Conservation (phyloP, 306 rosid species). For the Inga oerstediana region DNA sequence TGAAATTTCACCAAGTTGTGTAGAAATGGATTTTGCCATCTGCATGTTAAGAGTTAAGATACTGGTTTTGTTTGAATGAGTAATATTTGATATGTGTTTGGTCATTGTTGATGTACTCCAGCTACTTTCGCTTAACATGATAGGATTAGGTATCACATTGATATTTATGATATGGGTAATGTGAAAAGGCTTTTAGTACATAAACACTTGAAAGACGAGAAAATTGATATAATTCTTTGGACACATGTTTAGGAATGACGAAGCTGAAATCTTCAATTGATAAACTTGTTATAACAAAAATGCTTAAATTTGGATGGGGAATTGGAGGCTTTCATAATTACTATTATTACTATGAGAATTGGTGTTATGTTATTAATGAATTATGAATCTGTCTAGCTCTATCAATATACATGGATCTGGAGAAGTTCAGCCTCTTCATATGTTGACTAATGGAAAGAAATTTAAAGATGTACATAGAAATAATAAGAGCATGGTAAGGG, state of each 20-base stretch:
- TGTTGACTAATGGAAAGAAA: background rate
- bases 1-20: background rate
- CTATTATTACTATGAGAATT: background rate
- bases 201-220: constrained; percentile 1
- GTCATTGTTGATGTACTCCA: background rate
- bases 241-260: constrained; percentile 9
- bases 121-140: constrained; percentile 21
- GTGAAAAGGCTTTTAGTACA: constrained; percentile 22
- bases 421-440: background rate
- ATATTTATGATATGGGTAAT: constrained; percentile 15
- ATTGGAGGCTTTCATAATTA: background rate
- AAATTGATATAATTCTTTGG: background rate
- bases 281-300: background rate
- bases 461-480: background rate
- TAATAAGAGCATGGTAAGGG: background rate
- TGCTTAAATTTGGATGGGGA: background rate
- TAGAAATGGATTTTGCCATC: background rate
- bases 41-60: background rate
- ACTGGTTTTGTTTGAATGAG: constrained; percentile 8
- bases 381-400: background rate
- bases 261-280: background rate
- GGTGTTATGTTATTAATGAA: background rate
- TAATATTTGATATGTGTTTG: constrained; percentile 24
- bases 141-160: constrained; percentile 16
- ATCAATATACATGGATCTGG: background rate